A percentile compares a stretch with the other conserved stretches of the same genome.
Evolutionary conservation across 345 rosid species (phyloP).

Genomic region (Populus simonii): DNA sequence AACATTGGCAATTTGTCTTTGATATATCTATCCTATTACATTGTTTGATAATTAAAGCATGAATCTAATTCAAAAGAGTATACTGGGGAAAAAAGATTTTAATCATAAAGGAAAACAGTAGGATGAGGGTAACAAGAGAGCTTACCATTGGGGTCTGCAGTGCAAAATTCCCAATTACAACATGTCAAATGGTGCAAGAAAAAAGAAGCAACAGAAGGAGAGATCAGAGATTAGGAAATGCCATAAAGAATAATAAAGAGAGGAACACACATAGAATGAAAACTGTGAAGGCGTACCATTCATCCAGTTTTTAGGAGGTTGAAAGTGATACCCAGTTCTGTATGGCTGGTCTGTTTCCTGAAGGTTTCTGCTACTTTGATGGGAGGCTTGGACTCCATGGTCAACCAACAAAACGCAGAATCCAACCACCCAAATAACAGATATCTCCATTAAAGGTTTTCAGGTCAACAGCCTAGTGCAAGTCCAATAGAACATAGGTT

Average conservation of each 20-base stretch:
- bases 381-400: conserved; percentile 4
- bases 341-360: conserved; percentile 22
- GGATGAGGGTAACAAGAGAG: background rate
- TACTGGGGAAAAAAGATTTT: background rate
- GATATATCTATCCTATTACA: no score
- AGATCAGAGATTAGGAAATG: background rate
- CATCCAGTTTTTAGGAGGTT: conserved; percentile 48
- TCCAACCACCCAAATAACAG: conserved; percentile 11
- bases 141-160: conserved; percentile 51
- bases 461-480: no score
- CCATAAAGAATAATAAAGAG: no score
- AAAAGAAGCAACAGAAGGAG: background rate
- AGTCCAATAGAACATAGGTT: no score
- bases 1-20: no score
- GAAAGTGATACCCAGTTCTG: conserved; percentile 50
- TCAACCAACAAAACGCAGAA: conserved; percentile 9
- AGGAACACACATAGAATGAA: no score
- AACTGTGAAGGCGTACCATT: conserved; percentile 30
- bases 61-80: no score
- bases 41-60: no score
- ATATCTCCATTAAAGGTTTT: background rate
- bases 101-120: background rate
- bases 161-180: background rate
- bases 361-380: background rate
- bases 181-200: conserved; percentile 10